Percentiles rank a stretch among this genome's conserved stretches.
Conservation (phyloP, 371 early-diverging fungal genomes). For the Zychaea mexicana region DNA sequence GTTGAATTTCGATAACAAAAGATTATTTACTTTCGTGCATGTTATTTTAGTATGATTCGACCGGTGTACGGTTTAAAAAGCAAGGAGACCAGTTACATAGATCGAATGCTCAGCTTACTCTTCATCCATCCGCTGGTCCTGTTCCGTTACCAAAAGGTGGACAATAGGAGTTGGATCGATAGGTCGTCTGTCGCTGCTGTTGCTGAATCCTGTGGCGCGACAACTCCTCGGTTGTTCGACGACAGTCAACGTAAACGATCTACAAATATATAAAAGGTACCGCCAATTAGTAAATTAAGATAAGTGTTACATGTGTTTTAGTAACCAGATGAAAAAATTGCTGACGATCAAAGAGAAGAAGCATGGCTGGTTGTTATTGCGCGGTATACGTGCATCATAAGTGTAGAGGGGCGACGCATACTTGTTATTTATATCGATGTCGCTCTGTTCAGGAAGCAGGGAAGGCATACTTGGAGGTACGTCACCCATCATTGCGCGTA, state of each 20-base stretch:
- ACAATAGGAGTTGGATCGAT: conserved; percentile 76
- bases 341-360: too few relatives aligned
- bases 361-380: neutral
- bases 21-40: neutral
- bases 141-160: conserved; percentile 28
- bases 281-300: too few relatives aligned
- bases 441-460: neutral
- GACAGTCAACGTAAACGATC: neutral
- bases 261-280: neutral
- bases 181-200: conserved; percentile 68
- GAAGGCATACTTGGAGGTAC: neutral
- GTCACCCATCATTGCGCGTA: conserved; percentile 9
- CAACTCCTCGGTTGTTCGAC: conserved; percentile 70
- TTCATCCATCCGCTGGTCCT: conserved; percentile 11
- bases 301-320: neutral
- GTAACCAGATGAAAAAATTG: neutral
- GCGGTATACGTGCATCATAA: too few relatives aligned
- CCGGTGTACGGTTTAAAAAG: neutral
- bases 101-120: conserved; percentile 1
- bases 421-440: neutral
- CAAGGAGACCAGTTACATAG: neutral
- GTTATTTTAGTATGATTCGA: neutral
- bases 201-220: conserved; percentile 70
- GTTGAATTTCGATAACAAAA: neutral
- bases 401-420: neutral